Evolutionary conservation across 2,329 filamentous ascomycete species (phyloP).

Genomic region (Calonectria leucothoes): DNA sequence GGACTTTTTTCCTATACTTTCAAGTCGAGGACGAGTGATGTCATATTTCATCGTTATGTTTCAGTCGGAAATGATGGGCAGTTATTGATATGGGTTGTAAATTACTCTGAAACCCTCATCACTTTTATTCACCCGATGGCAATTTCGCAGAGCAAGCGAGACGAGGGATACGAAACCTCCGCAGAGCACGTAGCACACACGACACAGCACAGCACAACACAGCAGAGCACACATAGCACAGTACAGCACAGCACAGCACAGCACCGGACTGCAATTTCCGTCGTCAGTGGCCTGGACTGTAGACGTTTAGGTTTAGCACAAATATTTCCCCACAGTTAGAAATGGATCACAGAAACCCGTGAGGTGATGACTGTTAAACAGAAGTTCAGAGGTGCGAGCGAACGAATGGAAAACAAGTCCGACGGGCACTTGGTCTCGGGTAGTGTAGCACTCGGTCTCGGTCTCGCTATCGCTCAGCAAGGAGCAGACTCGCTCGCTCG

Average conservation of each 20-base stretch:
- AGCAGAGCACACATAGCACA: too few relatives aligned
- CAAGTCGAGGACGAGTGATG: neutral
- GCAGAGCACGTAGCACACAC: too few relatives aligned
- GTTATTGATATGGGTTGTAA: neutral
- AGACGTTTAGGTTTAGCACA: neutral
- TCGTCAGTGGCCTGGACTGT: neutral
- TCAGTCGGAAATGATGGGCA: neutral
- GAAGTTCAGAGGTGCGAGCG: neutral
- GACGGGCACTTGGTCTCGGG: neutral
- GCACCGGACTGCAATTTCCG: too few relatives aligned
- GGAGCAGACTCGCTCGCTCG: neutral
- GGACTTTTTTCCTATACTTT: neutral
- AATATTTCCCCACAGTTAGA: neutral
- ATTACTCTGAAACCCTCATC: neutral
- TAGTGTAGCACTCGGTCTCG: neutral
- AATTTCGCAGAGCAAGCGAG: neutral
- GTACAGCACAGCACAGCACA: too few relatives aligned
- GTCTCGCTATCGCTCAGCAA: neutral
- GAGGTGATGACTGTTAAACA: neutral
- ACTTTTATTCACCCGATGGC: neutral
- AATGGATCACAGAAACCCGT: neutral
- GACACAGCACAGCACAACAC: too few relatives aligned
- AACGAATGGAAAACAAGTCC: neutral
- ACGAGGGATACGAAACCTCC: too few relatives aligned
- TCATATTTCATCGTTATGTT: neutral